Evolutionary conservation across 2,329 filamentous ascomycete genomes (phyloP), one percentile per base, ranked within the genome.

Genomic region (Verruconis gallopava): DNA sequence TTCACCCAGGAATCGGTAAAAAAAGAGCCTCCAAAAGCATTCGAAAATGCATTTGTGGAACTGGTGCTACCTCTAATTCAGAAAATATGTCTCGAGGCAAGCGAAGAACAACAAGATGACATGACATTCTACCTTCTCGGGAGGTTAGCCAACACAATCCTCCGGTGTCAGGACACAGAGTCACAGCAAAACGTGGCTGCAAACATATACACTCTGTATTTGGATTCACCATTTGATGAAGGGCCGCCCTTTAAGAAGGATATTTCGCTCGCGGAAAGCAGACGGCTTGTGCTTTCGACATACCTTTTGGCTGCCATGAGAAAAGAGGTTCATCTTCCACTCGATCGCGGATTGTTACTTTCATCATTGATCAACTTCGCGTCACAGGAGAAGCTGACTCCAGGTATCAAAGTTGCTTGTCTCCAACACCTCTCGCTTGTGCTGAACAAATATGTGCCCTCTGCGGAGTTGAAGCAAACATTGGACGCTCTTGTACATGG

Each of bases 51-150:
- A 2, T 69, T 65, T 49, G 55, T 61, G n/a, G 65, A 68, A 20
- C 63, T 67, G 30, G 61, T 63, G 3, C 52, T 66, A 14, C 63
- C 65, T 13, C 53, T 69, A 14, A 46, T 68, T 11, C 48, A 54
- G 30, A 56, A 63, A 20, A 50, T 59, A 17, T 56, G 20, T 52
- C 54, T 3, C 50, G 56, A 25, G 46, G 48, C 33, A 52, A 53
- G 6, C 58, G 62, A 28, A 50, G 21, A 43, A 12, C 25, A 39
- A 14, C 42, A 62, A 21, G 68, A 78, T 48, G 64, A 71, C 39
- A 58, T 60, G 4, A 67, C 72, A 4, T 57, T 79, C 5, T 74
- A 80, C 44, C 64, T 75, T 4, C 65, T 79, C 14, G 77, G 77
- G 17, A 66, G 73, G 34, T 66, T 81, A 25, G 69, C 68, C 51